Evolutionary conservation across 2,329 filamentous ascomycete genomes (phyloP).

Genomic region (Leptodontidium sp.): DNA sequence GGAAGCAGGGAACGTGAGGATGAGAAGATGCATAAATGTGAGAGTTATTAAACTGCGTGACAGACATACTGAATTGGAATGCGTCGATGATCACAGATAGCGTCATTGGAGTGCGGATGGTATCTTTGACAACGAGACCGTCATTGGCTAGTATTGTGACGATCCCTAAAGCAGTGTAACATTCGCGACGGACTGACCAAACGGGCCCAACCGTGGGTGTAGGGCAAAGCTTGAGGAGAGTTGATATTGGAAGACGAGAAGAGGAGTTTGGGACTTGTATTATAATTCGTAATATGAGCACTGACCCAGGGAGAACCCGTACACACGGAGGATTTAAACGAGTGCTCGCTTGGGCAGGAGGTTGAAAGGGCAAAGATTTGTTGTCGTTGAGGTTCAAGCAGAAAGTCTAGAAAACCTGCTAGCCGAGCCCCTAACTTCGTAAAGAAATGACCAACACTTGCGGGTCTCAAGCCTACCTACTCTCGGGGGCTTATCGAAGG

Average conservation of each 20-base stretch:
- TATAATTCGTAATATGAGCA: background rate
- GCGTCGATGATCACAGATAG: constrained; percentile 6
- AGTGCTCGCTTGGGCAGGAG: background rate
- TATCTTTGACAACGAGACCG: background rate
- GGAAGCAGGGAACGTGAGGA: background rate
- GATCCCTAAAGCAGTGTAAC: constrained; percentile 17
- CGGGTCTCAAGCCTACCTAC: too few relatives aligned
- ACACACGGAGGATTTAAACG: background rate
- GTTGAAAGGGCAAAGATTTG: background rate
- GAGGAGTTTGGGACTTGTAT: background rate
- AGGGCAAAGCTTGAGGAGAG: background rate
- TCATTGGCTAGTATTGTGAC: constrained; percentile 12
- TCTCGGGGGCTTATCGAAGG: background rate
- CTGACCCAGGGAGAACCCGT: background rate
- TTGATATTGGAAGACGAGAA: background rate
- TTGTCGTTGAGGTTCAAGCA: background rate
- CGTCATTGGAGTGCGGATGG: constrained; percentile 21
- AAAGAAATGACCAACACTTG: background rate
- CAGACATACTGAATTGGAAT: background rate
- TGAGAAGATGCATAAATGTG: background rate
- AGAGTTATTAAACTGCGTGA: background rate
- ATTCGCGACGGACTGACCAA: constrained; percentile 5
- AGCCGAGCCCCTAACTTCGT: background rate
- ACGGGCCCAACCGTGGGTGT: background rate
- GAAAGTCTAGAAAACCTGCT: background rate